Evolutionary conservation across 768 basidiomycete genomes (phyloP).

Genomic region (Tylopilus sp.): DNA sequence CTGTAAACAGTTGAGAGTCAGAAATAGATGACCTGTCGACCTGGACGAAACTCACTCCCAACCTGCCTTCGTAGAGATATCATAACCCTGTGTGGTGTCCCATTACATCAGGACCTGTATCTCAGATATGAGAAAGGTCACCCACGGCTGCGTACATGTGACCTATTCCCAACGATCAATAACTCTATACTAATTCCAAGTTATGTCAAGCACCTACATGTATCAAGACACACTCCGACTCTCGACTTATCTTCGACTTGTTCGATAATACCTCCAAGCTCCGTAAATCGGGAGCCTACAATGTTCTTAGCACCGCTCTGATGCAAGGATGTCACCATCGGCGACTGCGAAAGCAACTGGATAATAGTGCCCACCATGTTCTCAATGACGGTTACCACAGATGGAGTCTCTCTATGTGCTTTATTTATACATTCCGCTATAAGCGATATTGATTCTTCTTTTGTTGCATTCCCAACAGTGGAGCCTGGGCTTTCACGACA

Average conservation of each 20-base stretch:
- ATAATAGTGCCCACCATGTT: slow-evolving; percentile 61
- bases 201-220: slow-evolving; percentile 47
- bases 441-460: slow-evolving; percentile 54
- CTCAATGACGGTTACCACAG: slow-evolving; percentile 67
- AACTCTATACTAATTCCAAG: not conserved
- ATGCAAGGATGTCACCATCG: not conserved
- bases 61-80: slow-evolving; percentile 66
- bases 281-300: slow-evolving; percentile 66
- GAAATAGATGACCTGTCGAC: not conserved
- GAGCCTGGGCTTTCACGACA: slow-evolving; percentile 65
- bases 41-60: slow-evolving; percentile 54
- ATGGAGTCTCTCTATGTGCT: slow-evolving; percentile 60
- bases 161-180: slow-evolving; percentile 37
- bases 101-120: not conserved
- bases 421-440: slow-evolving; percentile 75
- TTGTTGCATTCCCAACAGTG: slow-evolving; percentile 65
- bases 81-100: slow-evolving; percentile 57
- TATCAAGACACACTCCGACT: slow-evolving; percentile 83
- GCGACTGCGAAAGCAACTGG: not conserved
- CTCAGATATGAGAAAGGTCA: slow-evolving; percentile 33
- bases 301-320: slow-evolving; percentile 81
- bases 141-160: slow-evolving; percentile 76
- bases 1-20: slow-evolving; percentile 12
- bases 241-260: slow-evolving; percentile 68
- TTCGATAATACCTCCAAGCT: slow-evolving; percentile 66